Evolutionary conservation across 1,284 basidiomycete genomes (phyloP).

Genomic region (Boletellus deceptivus): DNA sequence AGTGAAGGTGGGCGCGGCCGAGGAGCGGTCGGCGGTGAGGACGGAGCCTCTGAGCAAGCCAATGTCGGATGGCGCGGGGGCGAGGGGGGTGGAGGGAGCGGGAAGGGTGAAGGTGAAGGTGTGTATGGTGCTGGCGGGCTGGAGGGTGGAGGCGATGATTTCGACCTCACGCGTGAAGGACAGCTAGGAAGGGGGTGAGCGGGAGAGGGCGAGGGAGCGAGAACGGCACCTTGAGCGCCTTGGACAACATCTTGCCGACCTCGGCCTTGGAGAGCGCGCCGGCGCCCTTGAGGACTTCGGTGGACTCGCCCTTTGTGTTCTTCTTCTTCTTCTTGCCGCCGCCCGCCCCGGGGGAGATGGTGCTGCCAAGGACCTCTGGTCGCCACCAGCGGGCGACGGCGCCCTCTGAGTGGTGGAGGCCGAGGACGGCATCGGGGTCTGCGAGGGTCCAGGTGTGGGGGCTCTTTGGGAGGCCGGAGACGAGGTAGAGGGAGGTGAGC

Average conservation of each 20-base stretch:
- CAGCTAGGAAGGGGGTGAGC: conserved; percentile 44
- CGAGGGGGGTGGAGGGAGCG: conserved; percentile 68
- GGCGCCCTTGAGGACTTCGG: conserved; percentile 65
- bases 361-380: conserved; percentile 89
- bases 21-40: conserved; percentile 58
- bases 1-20: conserved; percentile 57
- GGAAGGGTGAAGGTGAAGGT: conserved; percentile 86
- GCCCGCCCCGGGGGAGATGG: conserved; percentile 80
- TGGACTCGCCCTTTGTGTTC: conserved; percentile 54
- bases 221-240: conserved; percentile 76
- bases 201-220: conserved; percentile 2
- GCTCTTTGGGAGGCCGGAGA: conserved; percentile 79
- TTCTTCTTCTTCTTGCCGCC: conserved; percentile 58
- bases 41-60: conserved; percentile 72
- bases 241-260: conserved; percentile 84
- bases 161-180: conserved; percentile 93
- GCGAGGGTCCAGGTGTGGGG: conserved; percentile 93
- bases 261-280: conserved; percentile 79
- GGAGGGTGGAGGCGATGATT: conserved; percentile 87
- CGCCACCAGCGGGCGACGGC: conserved; percentile 93
- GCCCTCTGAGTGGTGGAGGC: conserved; percentile 82
- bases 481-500: conserved; percentile 79
- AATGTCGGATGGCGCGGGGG: conserved; percentile 55
- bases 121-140: conserved; percentile 90
- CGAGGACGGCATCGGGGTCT: conserved; percentile 82